A percentile compares a stretch with the other conserved stretches of the same genome.
Conservation (phyloP, 2,329 filamentous ascomycete species). For the Aspergillus sojae region DNA sequence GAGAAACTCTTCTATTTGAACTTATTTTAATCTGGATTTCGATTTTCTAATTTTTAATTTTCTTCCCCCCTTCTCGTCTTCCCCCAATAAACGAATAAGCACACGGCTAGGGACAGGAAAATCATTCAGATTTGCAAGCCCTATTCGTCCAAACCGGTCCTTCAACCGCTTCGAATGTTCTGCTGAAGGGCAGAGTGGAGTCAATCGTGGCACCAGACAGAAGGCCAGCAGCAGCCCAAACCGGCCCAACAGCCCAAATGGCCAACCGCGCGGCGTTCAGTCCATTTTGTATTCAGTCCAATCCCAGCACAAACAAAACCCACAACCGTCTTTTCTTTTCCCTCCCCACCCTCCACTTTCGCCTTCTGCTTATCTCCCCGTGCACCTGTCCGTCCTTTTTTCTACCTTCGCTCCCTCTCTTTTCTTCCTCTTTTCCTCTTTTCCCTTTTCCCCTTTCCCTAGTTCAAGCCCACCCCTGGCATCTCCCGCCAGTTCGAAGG, state of each 20-base stretch:
- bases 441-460: slow-evolving; percentile 8
- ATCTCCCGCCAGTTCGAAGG: slow-evolving; percentile 18
- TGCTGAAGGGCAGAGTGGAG: slow-evolving; percentile 27
- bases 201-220: slow-evolving; percentile 47
- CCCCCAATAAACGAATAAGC: slow-evolving; percentile 5
- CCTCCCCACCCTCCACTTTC: slow-evolving; percentile 15
- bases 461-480: slow-evolving; percentile 18
- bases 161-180: slow-evolving; percentile 22
- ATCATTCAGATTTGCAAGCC: slow-evolving; percentile 26
- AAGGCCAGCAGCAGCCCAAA: slow-evolving; percentile 34
- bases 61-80: not conserved
- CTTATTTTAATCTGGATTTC: not conserved
- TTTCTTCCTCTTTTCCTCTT: slow-evolving; percentile 12
- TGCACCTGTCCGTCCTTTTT: slow-evolving; percentile 26
- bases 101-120: slow-evolving; percentile 20
- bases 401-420: slow-evolving; percentile 14
- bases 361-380: slow-evolving; percentile 29
- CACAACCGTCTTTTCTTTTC: slow-evolving; percentile 18
- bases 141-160: slow-evolving; percentile 33
- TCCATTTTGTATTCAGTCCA: slow-evolving; percentile 7
- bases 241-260: slow-evolving; percentile 40
- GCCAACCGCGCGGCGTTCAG: slow-evolving; percentile 20
- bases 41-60: not conserved
- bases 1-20: not conserved
- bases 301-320: slow-evolving; percentile 8